These are phyloP conservation scores for Metarhizium guizhouense DNA, from an alignment of 2,329 filamentous ascomycete species.

Conservation along the genomic window DNA sequence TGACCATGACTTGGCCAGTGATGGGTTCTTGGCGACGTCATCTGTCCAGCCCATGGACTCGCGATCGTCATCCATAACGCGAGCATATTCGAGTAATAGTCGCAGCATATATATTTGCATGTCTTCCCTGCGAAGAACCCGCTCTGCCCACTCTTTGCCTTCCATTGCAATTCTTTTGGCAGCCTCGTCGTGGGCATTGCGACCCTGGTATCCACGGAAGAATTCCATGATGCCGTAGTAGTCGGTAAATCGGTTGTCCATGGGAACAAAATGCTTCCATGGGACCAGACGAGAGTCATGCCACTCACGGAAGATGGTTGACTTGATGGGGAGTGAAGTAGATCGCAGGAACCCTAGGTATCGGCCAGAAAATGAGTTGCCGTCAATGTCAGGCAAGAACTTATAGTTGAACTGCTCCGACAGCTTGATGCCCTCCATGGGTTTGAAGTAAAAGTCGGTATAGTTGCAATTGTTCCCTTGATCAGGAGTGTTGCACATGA, in stretches of 20 bases:
- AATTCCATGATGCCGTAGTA: slow-evolving; percentile 67
- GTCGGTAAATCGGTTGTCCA: slow-evolving; percentile 66
- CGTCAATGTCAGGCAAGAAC: slow-evolving; percentile 69
- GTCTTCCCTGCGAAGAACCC: slow-evolving; percentile 59
- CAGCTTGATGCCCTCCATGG: slow-evolving; percentile 31
- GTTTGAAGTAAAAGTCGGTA: slow-evolving; percentile 35
- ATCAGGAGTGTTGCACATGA: slow-evolving; percentile 37
- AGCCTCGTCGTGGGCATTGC: slow-evolving; percentile 41
- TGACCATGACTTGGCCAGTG: slow-evolving; percentile 21
- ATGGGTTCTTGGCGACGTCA: slow-evolving; percentile 32
- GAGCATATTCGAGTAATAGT: slow-evolving; percentile 54
- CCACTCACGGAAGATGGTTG: slow-evolving; percentile 73
- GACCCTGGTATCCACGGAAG: slow-evolving; percentile 52
- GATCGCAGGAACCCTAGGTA: slow-evolving; percentile 62
- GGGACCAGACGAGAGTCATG: slow-evolving; percentile 64
- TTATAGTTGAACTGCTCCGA: slow-evolving; percentile 52
- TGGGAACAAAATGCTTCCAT: slow-evolving; percentile 75
- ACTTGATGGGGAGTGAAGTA: slow-evolving; percentile 65
- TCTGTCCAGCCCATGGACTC: slow-evolving; percentile 47
- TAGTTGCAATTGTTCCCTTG: slow-evolving; percentile 35
- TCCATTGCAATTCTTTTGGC: slow-evolving; percentile 56
- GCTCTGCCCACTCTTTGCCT: slow-evolving; percentile 60
- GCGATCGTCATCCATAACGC: slow-evolving; percentile 41
- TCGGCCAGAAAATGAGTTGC: slow-evolving; percentile 60
- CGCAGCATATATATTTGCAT: slow-evolving; percentile 64